Conservation (phyloP, 441 rosid species). For the Adansonia gregorii region DNA sequence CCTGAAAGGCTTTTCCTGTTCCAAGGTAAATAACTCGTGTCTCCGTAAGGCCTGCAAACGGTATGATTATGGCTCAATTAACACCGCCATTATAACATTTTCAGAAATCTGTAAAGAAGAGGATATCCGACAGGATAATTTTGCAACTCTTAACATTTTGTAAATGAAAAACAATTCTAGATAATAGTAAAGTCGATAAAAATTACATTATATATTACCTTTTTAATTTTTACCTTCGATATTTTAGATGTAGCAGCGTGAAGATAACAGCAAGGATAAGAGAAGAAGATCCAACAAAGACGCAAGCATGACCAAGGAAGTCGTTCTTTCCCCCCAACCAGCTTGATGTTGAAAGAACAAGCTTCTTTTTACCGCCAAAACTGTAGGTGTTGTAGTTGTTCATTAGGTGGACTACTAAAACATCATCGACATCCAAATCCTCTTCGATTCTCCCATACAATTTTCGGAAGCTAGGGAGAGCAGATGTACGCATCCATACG, state of each 20-base stretch:
- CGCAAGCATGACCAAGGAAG: conserved; percentile 73
- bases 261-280: conserved; percentile 59
- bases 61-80: not conserved
- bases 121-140: not conserved
- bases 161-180: no score
- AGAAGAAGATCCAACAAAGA: conserved; percentile 64
- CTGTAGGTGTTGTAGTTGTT: conserved; percentile 90
- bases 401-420: conserved; percentile 55
- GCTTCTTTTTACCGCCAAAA: conserved; percentile 80
- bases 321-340: conserved; percentile 89
- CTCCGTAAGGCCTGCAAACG: conserved; percentile 60
- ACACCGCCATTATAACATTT: not conserved
- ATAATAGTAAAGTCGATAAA: not conserved
- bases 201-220: conserved; percentile 10
- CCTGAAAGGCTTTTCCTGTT: conserved; percentile 51
- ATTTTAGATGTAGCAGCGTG: conserved; percentile 69
- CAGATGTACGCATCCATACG: conserved; percentile 90
- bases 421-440: conserved; percentile 64
- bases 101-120: not conserved
- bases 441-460: conserved; percentile 84
- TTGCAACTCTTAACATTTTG: no score
- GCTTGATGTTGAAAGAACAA: conserved; percentile 71
- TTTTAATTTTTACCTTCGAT: conserved; percentile 47
- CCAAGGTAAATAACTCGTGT: conserved; percentile 53
- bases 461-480: conserved; percentile 82